Base-by-base conservation (phyloP, 2,329 filamentous ascomycete species). In the Fusarium metavorans region DNA sequence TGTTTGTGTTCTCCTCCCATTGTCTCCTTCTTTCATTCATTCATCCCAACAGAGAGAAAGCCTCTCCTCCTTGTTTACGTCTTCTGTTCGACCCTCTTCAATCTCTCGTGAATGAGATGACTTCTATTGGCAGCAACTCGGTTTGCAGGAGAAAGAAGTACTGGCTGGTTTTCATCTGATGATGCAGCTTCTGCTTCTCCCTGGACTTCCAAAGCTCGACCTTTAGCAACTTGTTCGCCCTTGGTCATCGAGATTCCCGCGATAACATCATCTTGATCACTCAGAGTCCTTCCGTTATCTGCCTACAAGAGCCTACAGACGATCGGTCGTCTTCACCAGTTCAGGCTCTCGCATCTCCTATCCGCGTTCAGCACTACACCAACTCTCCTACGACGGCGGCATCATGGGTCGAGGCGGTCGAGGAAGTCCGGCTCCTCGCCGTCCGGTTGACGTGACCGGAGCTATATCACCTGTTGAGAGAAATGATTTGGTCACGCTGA, bases 361-460 rank as follows among this genome's bases (percentile, higher is more conserved):
- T 20, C 37, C 10, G 23, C 35, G 27, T 30, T 32, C n/a, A 41
- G 6, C 32, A 57, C 52, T 57, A 37, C 52, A 25, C 48, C 6
- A 32, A 32, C 30, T 54, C 25, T 54, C 27, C 6, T 25, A 39
- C 52, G 20, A 48, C 37, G 16, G 20, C 66, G 23, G 23, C 66
- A 76, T 30, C 68, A 87, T 87, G 86, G 82, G 80, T 61, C 82
- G 85, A 65, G 83, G 83, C 58, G 80, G 83, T 58, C 80, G 83
- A 74, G 80, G 76, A 64, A 76, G 75, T 58, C 80, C 78, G 67
- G 82, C 78, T 57, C 76, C 79, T 67, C 85, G 84, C 67, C 85
- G 87, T 20, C 83, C 87, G 41, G 84, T 87, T 45, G 88, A 91
- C 70, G 75, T 91, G 71, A 89, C 86, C 62, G 83, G 84, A 30